Base-by-base conservation (phyloP, 1,284 basidiomycete genomes). In the Ganoderma resinaceum region DNA sequence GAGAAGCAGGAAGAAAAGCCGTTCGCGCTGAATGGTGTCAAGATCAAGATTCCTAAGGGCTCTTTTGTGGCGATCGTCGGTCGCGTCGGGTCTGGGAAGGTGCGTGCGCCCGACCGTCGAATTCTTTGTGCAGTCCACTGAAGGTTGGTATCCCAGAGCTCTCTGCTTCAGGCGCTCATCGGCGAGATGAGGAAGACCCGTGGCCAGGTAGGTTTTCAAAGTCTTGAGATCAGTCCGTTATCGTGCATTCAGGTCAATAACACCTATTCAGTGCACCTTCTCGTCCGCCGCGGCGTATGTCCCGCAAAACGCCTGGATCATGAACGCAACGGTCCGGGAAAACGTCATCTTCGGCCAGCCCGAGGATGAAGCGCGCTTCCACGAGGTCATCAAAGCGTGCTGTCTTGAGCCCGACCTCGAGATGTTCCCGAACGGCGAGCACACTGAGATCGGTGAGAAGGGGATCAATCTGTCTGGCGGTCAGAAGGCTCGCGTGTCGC, bases 371-470 rank as follows among this genome's bases (percentile, higher is more conserved):
- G 77, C 81, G 43, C 88, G 86, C 70, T 86, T 90, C 76, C 77
- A 82, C 6, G 82, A 85, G 43, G 83, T 91, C 66, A 79, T 92
- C 62, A 74, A 84, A 23, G 87, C 92, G 0, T 94, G 91, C 75
- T 83, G 83, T 57, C 79, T 94, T 52, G 84, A 87, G 68, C 88
- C 87, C 61, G 92, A 94, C 76, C 80, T 94, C 2, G 84, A 86
- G 55, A 85, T 91, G 75, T 80, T 94, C 18, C 87, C 90, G 0
- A 78, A 91, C 62, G 89, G 89, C 3, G 90, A 91, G 71, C 76
- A 83, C 63, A 95, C 93, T 0, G 92, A 96, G 78, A 93, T 97
- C 37, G 95, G 95, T 29, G 95, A 96, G 80, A 89, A 92, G 73
- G 95, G 95, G 3, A 89, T 93, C 65, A 93, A 88, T 75, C 78